Evolutionary conservation across 2,329 filamentous ascomycete species (phyloP).

Genomic region (Magnaporthales sp.): DNA sequence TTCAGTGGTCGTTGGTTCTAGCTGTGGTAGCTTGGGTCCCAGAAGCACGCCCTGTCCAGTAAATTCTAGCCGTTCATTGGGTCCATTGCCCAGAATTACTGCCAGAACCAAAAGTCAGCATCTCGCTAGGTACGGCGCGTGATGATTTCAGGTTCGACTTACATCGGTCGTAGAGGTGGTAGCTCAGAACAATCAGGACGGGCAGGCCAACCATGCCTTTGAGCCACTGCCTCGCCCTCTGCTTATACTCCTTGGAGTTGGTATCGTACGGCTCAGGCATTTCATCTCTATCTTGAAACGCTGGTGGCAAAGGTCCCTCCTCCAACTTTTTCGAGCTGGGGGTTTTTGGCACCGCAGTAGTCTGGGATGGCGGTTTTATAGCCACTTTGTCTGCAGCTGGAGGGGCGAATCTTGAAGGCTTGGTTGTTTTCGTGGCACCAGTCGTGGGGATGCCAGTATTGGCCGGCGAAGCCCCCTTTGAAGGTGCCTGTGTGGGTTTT

Average conservation of each 20-base stretch:
- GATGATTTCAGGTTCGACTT: not conserved
- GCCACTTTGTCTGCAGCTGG: not conserved
- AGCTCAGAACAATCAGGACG: conserved; percentile 1
- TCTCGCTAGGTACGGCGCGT: not conserved
- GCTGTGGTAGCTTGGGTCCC: not conserved
- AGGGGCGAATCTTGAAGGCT: not conserved
- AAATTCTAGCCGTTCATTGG: not conserved
- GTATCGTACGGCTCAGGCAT: not conserved
- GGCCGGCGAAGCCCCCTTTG: not conserved
- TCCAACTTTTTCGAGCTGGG: not conserved
- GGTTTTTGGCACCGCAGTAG: no score
- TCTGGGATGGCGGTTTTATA: not conserved
- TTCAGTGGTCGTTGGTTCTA: not conserved
- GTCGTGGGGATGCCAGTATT: not conserved
- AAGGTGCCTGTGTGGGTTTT: not conserved
- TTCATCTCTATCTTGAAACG: not conserved
- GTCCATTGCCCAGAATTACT: conserved; percentile 4
- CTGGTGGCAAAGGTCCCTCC: not conserved
- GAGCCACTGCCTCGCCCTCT: conserved; percentile 1
- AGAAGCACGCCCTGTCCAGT: not conserved
- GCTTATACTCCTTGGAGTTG: not conserved
- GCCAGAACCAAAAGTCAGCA: not conserved
- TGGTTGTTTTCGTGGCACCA: not conserved
- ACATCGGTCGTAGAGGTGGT: conserved; percentile 3
- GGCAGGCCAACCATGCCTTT: not conserved